Base-by-base conservation (phyloP, 305 asterid species). In the Plantago lanceolata region DNA sequence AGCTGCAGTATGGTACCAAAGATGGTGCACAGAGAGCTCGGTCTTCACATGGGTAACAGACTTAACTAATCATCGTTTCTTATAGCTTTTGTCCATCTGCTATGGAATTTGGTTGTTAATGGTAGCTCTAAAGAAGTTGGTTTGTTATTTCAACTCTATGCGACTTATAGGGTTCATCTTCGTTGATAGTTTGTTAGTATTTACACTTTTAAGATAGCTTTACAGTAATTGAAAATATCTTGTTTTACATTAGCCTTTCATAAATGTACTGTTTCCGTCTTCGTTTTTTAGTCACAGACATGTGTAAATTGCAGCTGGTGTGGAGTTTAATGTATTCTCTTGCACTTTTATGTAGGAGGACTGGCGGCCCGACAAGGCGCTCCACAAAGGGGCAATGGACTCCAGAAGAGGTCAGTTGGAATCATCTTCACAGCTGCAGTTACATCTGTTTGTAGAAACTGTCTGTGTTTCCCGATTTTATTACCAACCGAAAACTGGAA, bases 371-470 rank as follows among this genome's bases (percentile, higher is more conserved):
- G 8, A 86, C 97, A 56, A 79, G 99, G 69, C 95, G 99, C 71
- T 94, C 99, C 65, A 90, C 99, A 62, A 94, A 92, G 87, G 99
- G 99, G 18, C 97, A 94, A 67, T 94, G 99, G 99, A 86, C 97
- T 21, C 75, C 86, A 7, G 97, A 90, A 81, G 97, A 94, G 97
- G 99, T 90, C 71, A 70, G 57, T 59, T 48, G 51, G 48, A 68
- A 59, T 59, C 47, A 59, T 58, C 24, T 16, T 6, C 47, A 61
- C 48, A 44, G n/a, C 29, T 65, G 51, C 18, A 61, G 20, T 18
- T 59, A 18, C 49, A 35, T 43, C 24, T 63, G 14, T 40, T 19
- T 44, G 14, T 57, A 52, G 63, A 21, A 8, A 48, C 75, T 31
- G 11, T 52, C 21, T 69, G 45, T 55, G 44, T 21, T 57, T 20